Conservation (phyloP, 2,329 filamentous ascomycete genomes). For the Pseudocercospora eumusae region DNA sequence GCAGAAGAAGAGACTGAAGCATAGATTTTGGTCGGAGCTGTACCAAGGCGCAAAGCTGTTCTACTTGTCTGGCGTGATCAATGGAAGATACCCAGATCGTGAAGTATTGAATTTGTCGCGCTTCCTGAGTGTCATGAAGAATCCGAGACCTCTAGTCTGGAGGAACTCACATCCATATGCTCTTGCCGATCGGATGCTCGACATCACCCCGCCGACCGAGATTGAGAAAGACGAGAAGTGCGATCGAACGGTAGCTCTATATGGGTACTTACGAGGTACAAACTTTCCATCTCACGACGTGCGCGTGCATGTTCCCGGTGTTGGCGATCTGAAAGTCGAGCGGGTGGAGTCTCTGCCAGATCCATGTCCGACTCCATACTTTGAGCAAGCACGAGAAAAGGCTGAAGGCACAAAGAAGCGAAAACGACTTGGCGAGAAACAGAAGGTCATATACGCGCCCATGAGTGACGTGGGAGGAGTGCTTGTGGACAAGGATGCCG, state of each 20-base stretch:
- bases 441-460: conserved; percentile 92
- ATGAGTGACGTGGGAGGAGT: conserved; percentile 98
- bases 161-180: conserved; percentile 94
- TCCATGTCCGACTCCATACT: conserved; percentile 89
- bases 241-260: conserved; percentile 85
- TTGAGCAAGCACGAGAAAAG: conserved; percentile 85
- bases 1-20: conserved; percentile 94
- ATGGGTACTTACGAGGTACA: conserved; percentile 90
- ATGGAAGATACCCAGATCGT: conserved; percentile 92
- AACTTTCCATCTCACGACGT: conserved; percentile 88
- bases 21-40: conserved; percentile 92
- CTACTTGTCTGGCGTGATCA: conserved; percentile 93
- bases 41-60: conserved; percentile 98
- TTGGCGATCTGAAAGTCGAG: conserved; percentile 83
- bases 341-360: conserved; percentile 87
- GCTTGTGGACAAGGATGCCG: conserved; percentile 93
- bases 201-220: conserved; percentile 88
- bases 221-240: conserved; percentile 87
- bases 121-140: conserved; percentile 99
- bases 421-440: conserved; percentile 86
- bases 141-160: conserved; percentile 93
- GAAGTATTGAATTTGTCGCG: conserved; percentile 94
- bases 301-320: conserved; percentile 85
- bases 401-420: conserved; percentile 78
- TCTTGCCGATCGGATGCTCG: conserved; percentile 89